Evolutionary conservation across 2,329 filamentous ascomycete genomes (phyloP), one percentile per base, ranked within the genome.

Genomic region (Coniella lustricola): DNA sequence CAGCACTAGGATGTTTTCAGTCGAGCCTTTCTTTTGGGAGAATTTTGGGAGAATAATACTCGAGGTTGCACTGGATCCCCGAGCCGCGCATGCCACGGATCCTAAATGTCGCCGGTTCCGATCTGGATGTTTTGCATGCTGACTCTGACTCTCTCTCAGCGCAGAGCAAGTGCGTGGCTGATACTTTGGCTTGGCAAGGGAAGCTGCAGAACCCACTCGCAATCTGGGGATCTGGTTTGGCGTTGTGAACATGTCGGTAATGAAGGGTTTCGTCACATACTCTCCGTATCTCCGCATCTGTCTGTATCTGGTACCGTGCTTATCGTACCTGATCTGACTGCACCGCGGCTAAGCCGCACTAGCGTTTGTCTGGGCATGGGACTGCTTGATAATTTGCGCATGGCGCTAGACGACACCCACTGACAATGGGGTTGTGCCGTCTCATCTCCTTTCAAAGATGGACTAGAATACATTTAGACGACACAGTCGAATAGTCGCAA

Each of bases 11-110:
- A n/a, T n/a, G n/a, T n/a, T n/a, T n/a, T n/a, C n/a, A n/a, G n/a
- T n/a, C n/a, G n/a, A n/a, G n/a, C n/a, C n/a, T n/a, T n/a, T n/a
- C n/a, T n/a, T n/a, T n/a, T n/a, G n/a, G 32, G 7, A 12, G n/a
- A 16, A 36, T 36, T n/a, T 8, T 36, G 14, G 21, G 13, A 14
- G 17, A 16, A 25, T 3, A 20, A 20, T 13, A n/a, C 20, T 16
- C 18, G 16, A 8, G 36, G 36, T 39, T 39, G 36, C 36, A 39
- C 21, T 7, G 38, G 16, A 25, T 22, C 10, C 14, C 17, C 40
- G 40, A 32, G 40, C 40, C 40, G 40, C 40, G 40, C 3, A 29
- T 33, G 17, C 25, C 40, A 13, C 40, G 40, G 40, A 42, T 42
- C 40, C 31, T 42, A 21, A 9, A 42, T 13, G 40, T 20, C 40